Base-by-base conservation (phyloP, 352 stramenopile species). In the Paralagenidium karlingii region DNA sequence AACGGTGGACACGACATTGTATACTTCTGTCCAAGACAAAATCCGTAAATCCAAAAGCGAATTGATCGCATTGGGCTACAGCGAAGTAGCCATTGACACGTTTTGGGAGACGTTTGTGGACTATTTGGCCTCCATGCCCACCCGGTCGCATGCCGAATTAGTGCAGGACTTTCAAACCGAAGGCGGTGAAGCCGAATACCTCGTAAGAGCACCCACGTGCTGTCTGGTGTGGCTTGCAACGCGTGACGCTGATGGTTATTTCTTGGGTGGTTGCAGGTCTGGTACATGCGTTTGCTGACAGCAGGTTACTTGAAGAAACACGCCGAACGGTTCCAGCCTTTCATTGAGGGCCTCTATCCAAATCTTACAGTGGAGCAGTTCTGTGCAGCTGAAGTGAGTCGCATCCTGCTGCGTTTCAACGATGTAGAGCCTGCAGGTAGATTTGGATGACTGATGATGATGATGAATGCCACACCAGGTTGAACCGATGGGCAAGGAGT, bases 21-120 rank as follows among this genome's bases (percentile, higher is more conserved):
- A 61, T 10, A 21, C 30, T 5, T 57, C 53, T 24, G 58, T 88
- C 12, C 67, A 78, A 39, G 47, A 69, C 16, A 79, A 51, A 45
- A 82, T 88, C 41, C 70, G 70, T 28, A 39, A 56, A 22, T 84
- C 68, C 40, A 88, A 88, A 49, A 51, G 39, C 20, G 67, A 82
- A 36, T 60, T 95, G 19, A 40, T 94, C 26, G 58, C 67, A 1
- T 57, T 92, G 24, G 87, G 87, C 33, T 97, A 96, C 58, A 87
- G 85, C 31, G 77, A 94, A 53, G 71, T 91, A 18, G 79, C 85
- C 6, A 89, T 97, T 56, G 87, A 96, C 55, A 73, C 80, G 40
- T 97, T 97, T 68, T 86, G 89, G 61, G 90, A 96, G 38, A 94
- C 80, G 19, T 80, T 97, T 44, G 69, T 96, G 15, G 84, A 96